Percentiles rank a stretch among this genome's conserved stretches.
These are phyloP conservation scores for Pythium brachiatum DNA, from an alignment of 352 stramenopile species.

Conservation along the genomic window DNA sequence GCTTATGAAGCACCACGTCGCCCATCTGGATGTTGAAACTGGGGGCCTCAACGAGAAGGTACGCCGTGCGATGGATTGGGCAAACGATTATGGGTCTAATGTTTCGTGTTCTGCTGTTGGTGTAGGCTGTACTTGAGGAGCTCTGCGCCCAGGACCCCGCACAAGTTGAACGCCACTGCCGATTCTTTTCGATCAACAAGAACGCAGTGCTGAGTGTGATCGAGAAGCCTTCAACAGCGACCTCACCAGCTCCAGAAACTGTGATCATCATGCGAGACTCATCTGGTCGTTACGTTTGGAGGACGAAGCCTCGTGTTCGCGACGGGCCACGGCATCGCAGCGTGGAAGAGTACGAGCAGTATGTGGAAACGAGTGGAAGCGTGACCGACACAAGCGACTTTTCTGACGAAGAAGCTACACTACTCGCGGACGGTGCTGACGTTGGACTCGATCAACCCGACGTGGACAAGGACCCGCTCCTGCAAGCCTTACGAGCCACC, in stretches of 20 bases:
- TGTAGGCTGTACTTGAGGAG: conserved; percentile 52
- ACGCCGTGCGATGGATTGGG: not conserved
- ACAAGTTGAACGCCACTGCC: conserved; percentile 52
- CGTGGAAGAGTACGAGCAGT: conserved; percentile 59
- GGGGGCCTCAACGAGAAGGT: conserved; percentile 62
- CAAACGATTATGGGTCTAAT: not conserved
- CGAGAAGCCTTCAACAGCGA: conserved; percentile 55
- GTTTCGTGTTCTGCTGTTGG: not conserved
- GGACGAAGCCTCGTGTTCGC: conserved; percentile 61
- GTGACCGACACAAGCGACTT: conserved; percentile 22
- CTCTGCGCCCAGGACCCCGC: conserved; percentile 43
- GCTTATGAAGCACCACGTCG: conserved; percentile 87
- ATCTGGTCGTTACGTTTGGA: conserved; percentile 78
- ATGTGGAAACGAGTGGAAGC: conserved; percentile 20
- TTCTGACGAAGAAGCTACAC: conserved; percentile 6
- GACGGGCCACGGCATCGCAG: conserved; percentile 52
- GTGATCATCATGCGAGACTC: conserved; percentile 80
- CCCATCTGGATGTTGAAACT: conserved; percentile 41
- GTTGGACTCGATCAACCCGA: conserved; percentile 34
- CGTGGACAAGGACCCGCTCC: conserved; percentile 45
- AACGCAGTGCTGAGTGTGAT: conserved; percentile 77
- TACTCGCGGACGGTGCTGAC: conserved; percentile 21
- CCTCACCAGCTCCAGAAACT: conserved; percentile 36
- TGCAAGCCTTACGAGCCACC: conserved; percentile 62
- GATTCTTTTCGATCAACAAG: conserved; percentile 84